Conservation (phyloP, 2,329 filamentous ascomycete species). For the Aaosphaeria pasadenensis region DNA sequence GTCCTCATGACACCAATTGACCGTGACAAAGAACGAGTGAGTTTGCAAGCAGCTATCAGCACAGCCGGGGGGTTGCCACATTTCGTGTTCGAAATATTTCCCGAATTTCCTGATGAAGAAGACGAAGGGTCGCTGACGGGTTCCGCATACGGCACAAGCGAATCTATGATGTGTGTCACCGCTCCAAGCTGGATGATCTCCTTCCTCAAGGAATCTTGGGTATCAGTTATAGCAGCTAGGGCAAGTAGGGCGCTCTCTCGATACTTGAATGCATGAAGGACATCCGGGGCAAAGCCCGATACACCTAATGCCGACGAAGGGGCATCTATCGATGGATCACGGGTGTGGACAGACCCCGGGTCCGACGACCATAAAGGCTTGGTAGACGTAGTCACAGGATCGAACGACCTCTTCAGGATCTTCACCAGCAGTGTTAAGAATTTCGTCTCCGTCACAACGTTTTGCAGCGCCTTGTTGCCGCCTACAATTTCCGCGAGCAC, state of each 20-base stretch:
- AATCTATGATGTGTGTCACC: slow-evolving; percentile 78
- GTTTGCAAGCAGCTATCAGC: slow-evolving; percentile 80
- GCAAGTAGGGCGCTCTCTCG: slow-evolving; percentile 75
- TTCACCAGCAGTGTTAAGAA: slow-evolving; percentile 61
- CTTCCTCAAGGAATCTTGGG: slow-evolving; percentile 82
- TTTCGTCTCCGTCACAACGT: slow-evolving; percentile 70
- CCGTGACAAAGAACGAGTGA: slow-evolving; percentile 75
- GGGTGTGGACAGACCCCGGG: slow-evolving; percentile 18
- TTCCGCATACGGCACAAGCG: slow-evolving; percentile 63
- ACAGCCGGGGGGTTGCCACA: slow-evolving; percentile 79
- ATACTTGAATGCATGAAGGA: slow-evolving; percentile 69
- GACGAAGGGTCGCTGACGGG: slow-evolving; percentile 23
- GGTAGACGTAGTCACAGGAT: slow-evolving; percentile 50
- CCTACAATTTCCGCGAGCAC: slow-evolving; percentile 76
- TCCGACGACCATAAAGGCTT: slow-evolving; percentile 55
- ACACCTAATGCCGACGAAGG: slow-evolving; percentile 32
- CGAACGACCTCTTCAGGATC: slow-evolving; percentile 65
- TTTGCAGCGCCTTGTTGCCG: slow-evolving; percentile 76
- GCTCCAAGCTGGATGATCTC: slow-evolving; percentile 78
- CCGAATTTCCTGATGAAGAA: not conserved
- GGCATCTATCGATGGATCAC: slow-evolving; percentile 24
- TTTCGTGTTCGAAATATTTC: slow-evolving; percentile 36
- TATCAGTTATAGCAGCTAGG: slow-evolving; percentile 75
- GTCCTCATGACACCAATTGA: slow-evolving; percentile 84
- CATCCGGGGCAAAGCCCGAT: slow-evolving; percentile 44